phyloP scores from a whole-genome alignment of 306 rosid species.

The Psophocarpus tetragonolobus region DNA sequence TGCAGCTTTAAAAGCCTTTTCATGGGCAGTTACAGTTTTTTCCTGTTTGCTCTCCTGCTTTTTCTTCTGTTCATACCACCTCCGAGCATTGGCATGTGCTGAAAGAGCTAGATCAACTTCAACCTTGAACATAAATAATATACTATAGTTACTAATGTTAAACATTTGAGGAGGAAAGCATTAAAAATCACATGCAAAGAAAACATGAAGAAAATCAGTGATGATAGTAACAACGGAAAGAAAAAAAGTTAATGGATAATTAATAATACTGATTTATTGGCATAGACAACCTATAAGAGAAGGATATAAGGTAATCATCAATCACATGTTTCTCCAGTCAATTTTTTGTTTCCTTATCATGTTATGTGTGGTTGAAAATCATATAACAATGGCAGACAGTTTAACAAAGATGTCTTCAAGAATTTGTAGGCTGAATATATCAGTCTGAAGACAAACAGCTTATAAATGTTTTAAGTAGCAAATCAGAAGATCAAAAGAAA shows the following conservation, averaged over 20 bases:
- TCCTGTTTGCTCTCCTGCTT: conserved; percentile 95
- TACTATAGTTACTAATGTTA: conserved; percentile 21
- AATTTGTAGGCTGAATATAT: conserved; percentile 12
- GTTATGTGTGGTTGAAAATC: conserved; percentile 1
- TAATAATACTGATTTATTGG: conserved; percentile 1
- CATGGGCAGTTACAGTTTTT: conserved; percentile 91
- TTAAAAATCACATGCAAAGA: conserved; percentile 4
- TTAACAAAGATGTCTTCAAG: conserved; percentile 16
- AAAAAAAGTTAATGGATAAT: neutral
- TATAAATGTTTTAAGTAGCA: conserved; percentile 23
- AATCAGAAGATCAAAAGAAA: conserved; percentile 19
- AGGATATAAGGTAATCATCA: neutral
- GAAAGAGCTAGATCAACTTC: conserved; percentile 94
- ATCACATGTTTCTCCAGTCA: conserved; percentile 19
- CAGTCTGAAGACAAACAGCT: neutral
- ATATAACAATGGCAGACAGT: neutral
- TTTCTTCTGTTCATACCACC: conserved; percentile 95
- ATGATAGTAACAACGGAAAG: conserved; percentile 8
- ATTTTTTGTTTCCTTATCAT: neutral
- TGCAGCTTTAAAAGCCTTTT: conserved; percentile 95
- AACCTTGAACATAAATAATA: conserved; percentile 52
- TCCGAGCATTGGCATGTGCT: conserved; percentile 95
- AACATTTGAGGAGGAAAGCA: conserved; percentile 13
- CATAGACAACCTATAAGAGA: conserved; percentile 11
- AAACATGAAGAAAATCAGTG: neutral